Percentiles rank a stretch among this genome's conserved stretches.
These are phyloP conservation scores for Gossypium trilobum DNA, from an alignment of 441 rosid genomes.

Conservation along the genomic window DNA sequence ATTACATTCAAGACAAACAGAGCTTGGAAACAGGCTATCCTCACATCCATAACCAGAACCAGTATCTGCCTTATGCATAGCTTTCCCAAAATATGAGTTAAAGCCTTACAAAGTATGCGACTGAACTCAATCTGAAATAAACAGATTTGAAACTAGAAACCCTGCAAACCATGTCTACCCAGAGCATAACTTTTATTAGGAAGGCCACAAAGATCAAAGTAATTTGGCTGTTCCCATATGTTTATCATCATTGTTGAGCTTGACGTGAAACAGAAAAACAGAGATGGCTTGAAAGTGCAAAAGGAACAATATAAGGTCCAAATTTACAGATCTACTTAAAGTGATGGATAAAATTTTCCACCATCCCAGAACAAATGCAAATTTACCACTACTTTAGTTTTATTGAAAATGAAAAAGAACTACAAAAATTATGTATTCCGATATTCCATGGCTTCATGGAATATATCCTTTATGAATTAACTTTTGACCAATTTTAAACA, in stretches of 20 bases:
- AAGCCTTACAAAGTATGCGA: not conserved
- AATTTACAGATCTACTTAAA: not conserved
- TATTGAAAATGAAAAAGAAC: not conserved
- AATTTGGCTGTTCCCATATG: not conserved
- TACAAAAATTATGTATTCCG: not conserved
- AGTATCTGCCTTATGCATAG: not conserved
- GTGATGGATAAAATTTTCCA: not conserved
- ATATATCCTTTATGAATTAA: not conserved
- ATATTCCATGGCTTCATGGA: not conserved
- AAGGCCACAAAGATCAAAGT: constrained; percentile 5
- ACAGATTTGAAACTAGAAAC: not conserved
- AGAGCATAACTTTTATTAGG: not conserved
- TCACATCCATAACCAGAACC: not conserved
- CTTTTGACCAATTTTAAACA: not conserved
- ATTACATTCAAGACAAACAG: not conserved
- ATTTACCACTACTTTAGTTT: not conserved
- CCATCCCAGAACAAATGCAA: not conserved
- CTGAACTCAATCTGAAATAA: not conserved
- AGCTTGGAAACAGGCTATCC: not conserved
- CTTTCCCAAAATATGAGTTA: not conserved
- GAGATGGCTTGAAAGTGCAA: not conserved
- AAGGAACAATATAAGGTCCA: not conserved
- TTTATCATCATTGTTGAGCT: not conserved
- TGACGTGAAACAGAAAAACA: not conserved
- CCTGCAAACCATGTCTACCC: not conserved